phyloP scores from a whole-genome alignment of 306 rosid genomes.

The Ormosia semicastrata region DNA sequence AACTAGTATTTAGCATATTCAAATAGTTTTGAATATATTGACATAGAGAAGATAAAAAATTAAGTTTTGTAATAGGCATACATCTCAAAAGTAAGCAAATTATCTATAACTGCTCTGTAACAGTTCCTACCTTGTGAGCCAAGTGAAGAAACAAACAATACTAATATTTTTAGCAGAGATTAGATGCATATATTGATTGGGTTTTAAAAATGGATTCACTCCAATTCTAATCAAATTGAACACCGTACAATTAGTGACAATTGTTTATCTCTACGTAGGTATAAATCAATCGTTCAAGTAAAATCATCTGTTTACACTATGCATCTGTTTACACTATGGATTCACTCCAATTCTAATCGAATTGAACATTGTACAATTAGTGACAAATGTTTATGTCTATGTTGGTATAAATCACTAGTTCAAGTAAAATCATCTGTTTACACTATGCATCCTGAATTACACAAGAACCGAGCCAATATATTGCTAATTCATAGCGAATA shows the following conservation, averaged over 20 bases:
- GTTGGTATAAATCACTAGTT: too few relatives aligned
- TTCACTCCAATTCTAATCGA: too few relatives aligned
- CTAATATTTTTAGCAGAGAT: not conserved
- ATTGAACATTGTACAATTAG: too few relatives aligned
- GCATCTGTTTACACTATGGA: too few relatives aligned
- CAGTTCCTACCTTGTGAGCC: not conserved
- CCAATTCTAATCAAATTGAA: not conserved
- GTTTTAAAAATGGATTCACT: not conserved
- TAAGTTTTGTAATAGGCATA: not conserved
- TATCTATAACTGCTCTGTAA: not conserved
- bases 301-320: too few relatives aligned
- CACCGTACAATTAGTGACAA: not conserved
- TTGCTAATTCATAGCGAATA: too few relatives aligned
- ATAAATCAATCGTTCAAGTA: too few relatives aligned
- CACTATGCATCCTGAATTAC: too few relatives aligned
- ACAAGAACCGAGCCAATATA: too few relatives aligned
- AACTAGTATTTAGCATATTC: not conserved
- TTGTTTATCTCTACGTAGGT: too few relatives aligned
- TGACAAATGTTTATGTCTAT: too few relatives aligned
- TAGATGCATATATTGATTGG: not conserved
- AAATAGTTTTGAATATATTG: not conserved
- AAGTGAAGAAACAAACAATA: not conserved
- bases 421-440: too few relatives aligned
- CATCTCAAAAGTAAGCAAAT: not conserved
- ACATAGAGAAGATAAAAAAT: not conserved